A percentile compares a stretch with the other conserved stretches of the same genome.
Conservation (phyloP, 2,329 filamentous ascomycete species). For the Thelonectria discophora region DNA sequence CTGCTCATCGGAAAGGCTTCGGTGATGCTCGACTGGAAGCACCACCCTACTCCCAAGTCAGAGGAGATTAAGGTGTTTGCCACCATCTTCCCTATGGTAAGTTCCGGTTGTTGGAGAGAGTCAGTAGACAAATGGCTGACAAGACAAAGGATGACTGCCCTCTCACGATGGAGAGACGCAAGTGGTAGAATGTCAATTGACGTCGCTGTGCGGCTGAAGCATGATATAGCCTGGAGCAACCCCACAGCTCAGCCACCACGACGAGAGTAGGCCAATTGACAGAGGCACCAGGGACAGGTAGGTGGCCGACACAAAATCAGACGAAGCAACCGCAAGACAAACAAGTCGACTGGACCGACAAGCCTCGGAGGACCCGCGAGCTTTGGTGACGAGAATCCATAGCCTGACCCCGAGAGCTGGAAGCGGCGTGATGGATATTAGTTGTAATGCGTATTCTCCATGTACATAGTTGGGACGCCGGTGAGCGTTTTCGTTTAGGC, state of each 20-base stretch:
- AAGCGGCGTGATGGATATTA: slow-evolving; percentile 29
- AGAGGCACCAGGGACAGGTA: neutral
- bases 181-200: slow-evolving; percentile 50
- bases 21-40: slow-evolving; percentile 87
- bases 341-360: neutral
- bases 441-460: slow-evolving; percentile 44
- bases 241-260: slow-evolving; percentile 1
- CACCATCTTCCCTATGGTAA: slow-evolving; percentile 95
- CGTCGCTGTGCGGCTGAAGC: slow-evolving; percentile 22
- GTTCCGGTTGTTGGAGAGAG: slow-evolving; percentile 42
- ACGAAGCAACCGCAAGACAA: slow-evolving; percentile 6
- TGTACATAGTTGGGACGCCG: slow-evolving; percentile 40
- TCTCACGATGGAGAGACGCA: slow-evolving; percentile 72
- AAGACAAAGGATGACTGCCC: slow-evolving; percentile 78
- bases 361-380: slow-evolving; percentile 10
- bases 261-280: neutral
- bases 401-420: neutral
- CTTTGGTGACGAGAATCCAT: slow-evolving; percentile 10
- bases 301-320: slow-evolving; percentile 1
- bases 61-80: slow-evolving; percentile 99
- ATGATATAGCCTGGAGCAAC: slow-evolving; percentile 9
- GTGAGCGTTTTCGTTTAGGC: slow-evolving; percentile 32
- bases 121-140: slow-evolving; percentile 37
- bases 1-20: slow-evolving; percentile 91
- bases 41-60: slow-evolving; percentile 81